Evolutionary conservation across 2,329 filamentous ascomycete genomes (phyloP), one percentile per base, ranked within the genome.

Genomic region (Fusarium luffae): DNA sequence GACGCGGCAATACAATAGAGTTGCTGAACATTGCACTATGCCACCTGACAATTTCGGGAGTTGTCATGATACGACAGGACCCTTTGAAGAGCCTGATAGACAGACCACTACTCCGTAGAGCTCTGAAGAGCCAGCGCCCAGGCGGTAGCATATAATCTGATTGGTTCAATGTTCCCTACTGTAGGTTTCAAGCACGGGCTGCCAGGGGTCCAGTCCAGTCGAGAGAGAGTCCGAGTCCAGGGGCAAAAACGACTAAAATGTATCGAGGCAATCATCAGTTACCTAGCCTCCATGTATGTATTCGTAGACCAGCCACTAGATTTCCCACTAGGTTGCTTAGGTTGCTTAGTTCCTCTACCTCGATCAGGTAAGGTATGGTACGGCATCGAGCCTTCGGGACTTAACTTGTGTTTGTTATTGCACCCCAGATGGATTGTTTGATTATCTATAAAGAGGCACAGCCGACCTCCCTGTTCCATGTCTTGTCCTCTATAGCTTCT

Each of bases 101-200:
- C 66, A 70, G 58, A 57, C 55, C 52, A 64, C 54, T 40, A 21
- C 21, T 21, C 21, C 21, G 21, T 21, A 27, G 42, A 52, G 30
- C 56, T 50, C 48, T 49, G 30, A 37, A 58, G 47, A 56, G 40
- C 19, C 42, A 32, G 54, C 55, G 43, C 44, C 48, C 50, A 27
- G 54, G 27, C 43, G 34, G 30, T 54, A 54, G 51, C 42, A 25
- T 32, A 21, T 41, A 41, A 18, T 13, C 8, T 43, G 52, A 55
- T 55, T 55, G 52, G 52, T 49, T 63, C 54, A 50, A 51, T 48
- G 46, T 41, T 18, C 46, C 47, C 34, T 46, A 46, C 34, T 37
- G 18, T n/a, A 61, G 54, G 65, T 54, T 68, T 49, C 47, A 66
- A 61, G 16, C 49, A 42, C n/a, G 23, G 49, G 49, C 49, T 51